Percentiles rank a stretch among this genome's conserved stretches.
These are phyloP conservation scores for Microcos paniculata DNA, from an alignment of 345 rosid genomes.

Conservation along the genomic window DNA sequence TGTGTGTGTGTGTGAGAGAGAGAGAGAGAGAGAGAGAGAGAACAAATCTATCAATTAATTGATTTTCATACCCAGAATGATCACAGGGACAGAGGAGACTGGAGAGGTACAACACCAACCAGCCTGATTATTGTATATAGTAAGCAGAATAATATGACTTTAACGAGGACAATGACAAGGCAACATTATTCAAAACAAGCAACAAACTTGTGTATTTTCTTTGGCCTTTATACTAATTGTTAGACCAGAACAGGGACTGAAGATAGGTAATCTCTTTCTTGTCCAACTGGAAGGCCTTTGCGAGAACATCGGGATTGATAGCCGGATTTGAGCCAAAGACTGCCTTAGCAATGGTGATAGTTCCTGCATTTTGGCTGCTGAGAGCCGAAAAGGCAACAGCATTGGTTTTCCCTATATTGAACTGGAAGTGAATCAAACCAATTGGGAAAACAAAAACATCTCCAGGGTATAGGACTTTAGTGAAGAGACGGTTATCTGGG, in stretches of 20 bases:
- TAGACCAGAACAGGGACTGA: neutral
- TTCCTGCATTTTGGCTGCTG: no score
- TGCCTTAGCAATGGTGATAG: no score
- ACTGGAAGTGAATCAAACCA: no score
- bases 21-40: neutral
- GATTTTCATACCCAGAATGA: neutral
- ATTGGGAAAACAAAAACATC: no score
- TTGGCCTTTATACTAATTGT: neutral
- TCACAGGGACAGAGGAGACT: neutral
- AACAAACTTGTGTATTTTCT: neutral
- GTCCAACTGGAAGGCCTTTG: slow-evolving; percentile 1
- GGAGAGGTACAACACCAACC: neutral
- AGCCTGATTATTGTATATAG: neutral
- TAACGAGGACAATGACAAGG: neutral
- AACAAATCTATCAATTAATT: neutral
- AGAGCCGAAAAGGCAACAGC: no score
- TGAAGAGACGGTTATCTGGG: no score
- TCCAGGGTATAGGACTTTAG: no score
- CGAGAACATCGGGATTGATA: neutral
- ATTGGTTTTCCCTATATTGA: no score
- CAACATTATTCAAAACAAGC: neutral
- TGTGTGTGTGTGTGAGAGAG: neutral
- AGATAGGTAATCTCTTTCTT: neutral
- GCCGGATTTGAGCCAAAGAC: neutral
- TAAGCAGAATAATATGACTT: neutral